Evolutionary conservation across 495 filamentous ascomycete species (phyloP).

Genomic region (Xylaria nigripes): DNA sequence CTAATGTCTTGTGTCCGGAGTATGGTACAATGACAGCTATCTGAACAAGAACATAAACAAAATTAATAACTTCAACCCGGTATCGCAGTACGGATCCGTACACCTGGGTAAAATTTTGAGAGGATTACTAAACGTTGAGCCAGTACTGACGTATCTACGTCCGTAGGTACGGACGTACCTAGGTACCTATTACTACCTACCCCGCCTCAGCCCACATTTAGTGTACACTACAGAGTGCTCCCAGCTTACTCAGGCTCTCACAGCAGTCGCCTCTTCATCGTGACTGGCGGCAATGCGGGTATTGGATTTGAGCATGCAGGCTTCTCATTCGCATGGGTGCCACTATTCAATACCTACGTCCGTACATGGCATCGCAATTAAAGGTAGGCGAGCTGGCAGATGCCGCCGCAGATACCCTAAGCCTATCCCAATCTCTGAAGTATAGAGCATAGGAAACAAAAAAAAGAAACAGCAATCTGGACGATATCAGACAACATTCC

Average conservation of each 20-base stretch:
- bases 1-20: no score
- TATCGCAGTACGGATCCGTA: no score
- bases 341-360: no score
- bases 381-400: conserved; percentile 11
- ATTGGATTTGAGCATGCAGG: conserved; percentile 30
- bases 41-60: no score
- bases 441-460: conserved; percentile 12
- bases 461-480: conserved; percentile 21
- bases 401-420: not conserved
- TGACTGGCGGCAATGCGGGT: conserved; percentile 37
- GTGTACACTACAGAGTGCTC: conserved; percentile 5
- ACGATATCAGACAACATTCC: conserved; percentile 14
- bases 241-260: conserved; percentile 17
- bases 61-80: no score
- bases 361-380: conserved; percentile 29
- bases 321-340: conserved; percentile 31
- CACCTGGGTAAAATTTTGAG: no score
- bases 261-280: conserved; percentile 29
- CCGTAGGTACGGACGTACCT: no score
- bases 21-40: no score
- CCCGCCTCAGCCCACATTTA: conserved; percentile 15
- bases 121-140: no score
- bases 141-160: no score
- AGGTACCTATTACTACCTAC: no score
- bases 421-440: not conserved